Percentiles rank a stretch among this genome's conserved stretches.
Evolutionary conservation across 495 filamentous ascomycete species (phyloP).

Genomic region (Schizothecium vesticola): DNA sequence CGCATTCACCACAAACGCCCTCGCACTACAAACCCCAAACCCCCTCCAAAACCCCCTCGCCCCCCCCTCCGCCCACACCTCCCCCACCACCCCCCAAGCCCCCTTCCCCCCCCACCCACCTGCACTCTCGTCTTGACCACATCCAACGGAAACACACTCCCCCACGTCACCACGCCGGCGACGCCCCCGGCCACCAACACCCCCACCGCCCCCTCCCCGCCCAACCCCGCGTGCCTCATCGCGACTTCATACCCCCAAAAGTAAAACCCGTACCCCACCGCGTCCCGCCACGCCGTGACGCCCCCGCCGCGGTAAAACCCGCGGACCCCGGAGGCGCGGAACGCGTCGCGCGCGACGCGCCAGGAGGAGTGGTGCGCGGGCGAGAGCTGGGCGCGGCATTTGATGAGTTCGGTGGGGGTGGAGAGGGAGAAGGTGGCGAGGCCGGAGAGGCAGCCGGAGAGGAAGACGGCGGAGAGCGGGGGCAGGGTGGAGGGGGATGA

Average conservation of each 20-base stretch:
- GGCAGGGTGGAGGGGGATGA: constrained; percentile 8
- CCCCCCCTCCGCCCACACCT: constrained; percentile 62
- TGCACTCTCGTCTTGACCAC: constrained; percentile 86
- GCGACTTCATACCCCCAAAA: constrained; percentile 82
- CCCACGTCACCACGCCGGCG: constrained; percentile 80
- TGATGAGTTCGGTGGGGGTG: constrained; percentile 81
- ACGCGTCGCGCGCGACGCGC: constrained; percentile 56
- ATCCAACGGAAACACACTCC: constrained; percentile 80
- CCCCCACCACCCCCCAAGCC: constrained; percentile 56
- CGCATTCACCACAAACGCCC: constrained; percentile 83
- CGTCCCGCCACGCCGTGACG: constrained; percentile 75
- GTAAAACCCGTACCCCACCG: constrained; percentile 88
- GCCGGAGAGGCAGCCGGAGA: constrained; percentile 71
- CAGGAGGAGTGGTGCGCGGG: constrained; percentile 41
- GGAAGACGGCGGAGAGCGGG: constrained; percentile 54
- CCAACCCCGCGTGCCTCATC: constrained; percentile 6
- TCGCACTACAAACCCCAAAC: constrained; percentile 66
- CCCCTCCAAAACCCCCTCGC: constrained; percentile 68
- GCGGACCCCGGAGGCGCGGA: constrained; percentile 54
- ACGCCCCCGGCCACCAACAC: constrained; percentile 72
- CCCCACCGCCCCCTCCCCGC: constrained; percentile 43
- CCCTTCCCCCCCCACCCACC: constrained; percentile 36
- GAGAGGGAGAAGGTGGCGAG: constrained; percentile 76
- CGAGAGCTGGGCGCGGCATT: constrained; percentile 66
- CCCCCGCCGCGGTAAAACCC: constrained; percentile 74